phyloP scores from a whole-genome alignment of 805 yeast genomes.

The Candida krabiensis region DNA sequence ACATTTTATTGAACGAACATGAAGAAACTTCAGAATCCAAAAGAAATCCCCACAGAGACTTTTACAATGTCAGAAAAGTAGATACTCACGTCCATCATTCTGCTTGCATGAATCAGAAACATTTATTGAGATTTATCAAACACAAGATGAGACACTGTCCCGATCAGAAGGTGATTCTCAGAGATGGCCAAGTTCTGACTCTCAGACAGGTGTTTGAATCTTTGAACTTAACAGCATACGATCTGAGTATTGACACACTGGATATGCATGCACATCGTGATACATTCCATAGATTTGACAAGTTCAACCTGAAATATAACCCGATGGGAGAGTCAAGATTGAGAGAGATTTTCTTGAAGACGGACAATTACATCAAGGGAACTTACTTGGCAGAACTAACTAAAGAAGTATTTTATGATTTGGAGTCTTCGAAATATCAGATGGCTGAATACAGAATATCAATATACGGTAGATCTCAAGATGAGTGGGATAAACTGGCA shows the following conservation, averaged over 20 bases:
- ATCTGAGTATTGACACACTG: conserved; percentile 90
- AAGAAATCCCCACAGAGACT: conserved; percentile 94
- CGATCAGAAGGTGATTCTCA: conserved; percentile 85
- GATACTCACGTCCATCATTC: conserved; percentile 99
- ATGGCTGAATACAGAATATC: conserved; percentile 97
- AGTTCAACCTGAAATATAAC: conserved; percentile 93
- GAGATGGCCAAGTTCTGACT: conserved; percentile 89
- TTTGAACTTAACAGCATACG: conserved; percentile 88
- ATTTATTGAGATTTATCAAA: conserved; percentile 88
- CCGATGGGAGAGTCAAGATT: conserved; percentile 98
- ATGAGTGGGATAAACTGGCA: conserved; percentile 96
- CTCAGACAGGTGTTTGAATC: conserved; percentile 90
- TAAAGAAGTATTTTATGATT: conserved; percentile 88
- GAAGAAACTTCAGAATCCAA: conserved; percentile 90
- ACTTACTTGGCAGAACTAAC: conserved; percentile 90
- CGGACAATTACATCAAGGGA: conserved; percentile 91
- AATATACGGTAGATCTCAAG: conserved; percentile 82
- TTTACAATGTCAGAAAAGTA: conserved; percentile 93
- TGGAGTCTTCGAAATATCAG: conserved; percentile 94
- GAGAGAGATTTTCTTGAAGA: conserved; percentile 92
- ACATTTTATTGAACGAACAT: conserved; percentile 83
- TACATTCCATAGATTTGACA: conserved; percentile 96
- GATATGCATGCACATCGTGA: conserved; percentile 99
- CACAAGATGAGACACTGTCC: conserved; percentile 87
- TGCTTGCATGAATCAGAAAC: conserved; percentile 99